Base-by-base conservation (phyloP, 352 stramenopile species). In the Salisapilia sapeloensis region DNA sequence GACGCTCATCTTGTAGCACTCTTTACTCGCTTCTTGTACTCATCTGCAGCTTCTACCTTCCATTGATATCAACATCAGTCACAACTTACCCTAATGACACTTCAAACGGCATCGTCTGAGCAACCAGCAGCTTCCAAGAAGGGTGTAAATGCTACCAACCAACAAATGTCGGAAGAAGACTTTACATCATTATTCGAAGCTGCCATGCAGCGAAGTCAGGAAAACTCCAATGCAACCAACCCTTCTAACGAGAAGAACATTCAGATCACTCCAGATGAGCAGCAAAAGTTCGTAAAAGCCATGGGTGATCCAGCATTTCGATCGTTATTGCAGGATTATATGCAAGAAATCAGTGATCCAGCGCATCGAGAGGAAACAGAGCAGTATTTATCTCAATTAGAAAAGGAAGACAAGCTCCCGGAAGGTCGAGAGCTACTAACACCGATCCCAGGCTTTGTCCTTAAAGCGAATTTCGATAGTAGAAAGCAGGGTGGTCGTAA, bases 341-440 rank as follows among this genome's bases (percentile, higher is more conserved):
- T 96, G 57, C 50, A 77, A 17, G 87, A 97, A 50, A 91, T 97
- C 32, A 82, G 75, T 12, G 85, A 97, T 58, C 85, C 85, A 9
- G 53, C 48, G 19, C 53, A 95, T 46, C 69, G 76, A 14, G 60
- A 60, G 18, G 85, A 97, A 56, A 92, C 87, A 21, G 84, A 97
- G 49, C 43, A 56, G 24, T 94, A 96, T 47, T 52, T 96, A 7
- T 43, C 60, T 9, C 80, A 96, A 37, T 45, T 96, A 2, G 82
- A 97, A 53, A 44, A 31, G 23, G 70, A 96, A 19, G 67, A 94
- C 16, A 82, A 92, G 16, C 56, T 96, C 13, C 83, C 84, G 0
- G 40, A 55, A 8, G 65, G 89, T 45, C 94, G 94, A 49, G 48
- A 78, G 16, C 44, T 96, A 1, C 64, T 96, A 29, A 69, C 72